phyloP scores from a whole-genome alignment of 495 filamentous ascomycete species.

The Hypomontagnella monticulosa region DNA sequence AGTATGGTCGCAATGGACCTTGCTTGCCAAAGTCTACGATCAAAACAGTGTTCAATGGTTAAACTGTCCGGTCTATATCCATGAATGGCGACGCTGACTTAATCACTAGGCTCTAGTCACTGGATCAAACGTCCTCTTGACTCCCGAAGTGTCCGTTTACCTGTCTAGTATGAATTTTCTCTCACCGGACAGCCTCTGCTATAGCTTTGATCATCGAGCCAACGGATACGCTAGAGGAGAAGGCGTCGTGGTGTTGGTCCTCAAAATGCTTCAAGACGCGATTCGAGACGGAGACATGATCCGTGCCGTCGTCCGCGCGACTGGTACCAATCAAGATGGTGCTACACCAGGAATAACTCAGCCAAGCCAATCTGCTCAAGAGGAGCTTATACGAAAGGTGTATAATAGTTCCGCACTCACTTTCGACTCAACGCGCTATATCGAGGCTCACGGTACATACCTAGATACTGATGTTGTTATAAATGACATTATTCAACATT shows the following conservation, averaged over 20 bases:
- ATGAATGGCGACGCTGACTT: too few relatives aligned
- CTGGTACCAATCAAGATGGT: conserved; percentile 64
- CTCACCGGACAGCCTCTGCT: conserved; percentile 53
- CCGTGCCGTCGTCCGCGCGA: conserved; percentile 65
- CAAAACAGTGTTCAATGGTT: too few relatives aligned
- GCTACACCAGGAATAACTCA: conserved; percentile 60
- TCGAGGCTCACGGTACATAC: conserved; percentile 59
- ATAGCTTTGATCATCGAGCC: conserved; percentile 66
- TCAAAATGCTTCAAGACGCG: conserved; percentile 65
- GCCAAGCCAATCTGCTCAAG: conserved; percentile 64
- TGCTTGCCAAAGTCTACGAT: conserved; percentile 78
- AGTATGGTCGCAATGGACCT: conserved; percentile 65
- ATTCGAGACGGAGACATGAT: conserved; percentile 61
- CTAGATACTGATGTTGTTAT: too few relatives aligned
- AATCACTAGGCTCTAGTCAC: conserved; percentile 55
- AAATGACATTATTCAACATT: too few relatives aligned
- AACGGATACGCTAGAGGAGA: conserved; percentile 73
- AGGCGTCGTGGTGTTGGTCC: conserved; percentile 59
- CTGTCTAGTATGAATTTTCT: conserved; percentile 49
- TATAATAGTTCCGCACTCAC: conserved; percentile 59
- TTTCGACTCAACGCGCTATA: conserved; percentile 54
- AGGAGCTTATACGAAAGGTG: conserved; percentile 55
- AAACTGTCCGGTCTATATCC: too few relatives aligned
- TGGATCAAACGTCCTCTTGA: conserved; percentile 53
- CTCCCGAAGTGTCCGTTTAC: conserved; percentile 54